These are phyloP conservation scores for Meyerozyma guilliermondii DNA, from an alignment of 1,139 yeast species.

Conservation along the genomic window DNA sequence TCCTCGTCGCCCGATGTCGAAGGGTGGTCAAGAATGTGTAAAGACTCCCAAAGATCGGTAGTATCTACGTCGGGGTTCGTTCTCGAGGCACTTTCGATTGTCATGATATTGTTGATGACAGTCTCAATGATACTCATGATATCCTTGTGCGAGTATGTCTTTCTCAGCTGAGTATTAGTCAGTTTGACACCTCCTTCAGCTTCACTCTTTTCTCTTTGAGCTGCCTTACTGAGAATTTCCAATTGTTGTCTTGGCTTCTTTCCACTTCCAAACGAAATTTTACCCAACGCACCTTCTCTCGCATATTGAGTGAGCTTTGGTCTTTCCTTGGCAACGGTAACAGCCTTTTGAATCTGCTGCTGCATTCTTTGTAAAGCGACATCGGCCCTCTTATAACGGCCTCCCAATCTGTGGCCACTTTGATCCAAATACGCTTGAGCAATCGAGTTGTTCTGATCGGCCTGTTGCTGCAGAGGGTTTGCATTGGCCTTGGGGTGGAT, in stretches of 20 bases:
- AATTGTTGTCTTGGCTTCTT: conserved; percentile 87
- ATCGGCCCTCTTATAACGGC: conserved; percentile 85
- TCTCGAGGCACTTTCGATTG: conserved; percentile 80
- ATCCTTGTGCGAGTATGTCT: conserved; percentile 33
- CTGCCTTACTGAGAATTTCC: conserved; percentile 58
- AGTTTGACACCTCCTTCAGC: conserved; percentile 11
- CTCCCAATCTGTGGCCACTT: conserved; percentile 87
- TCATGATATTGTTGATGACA: conserved; percentile 72
- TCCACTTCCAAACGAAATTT: conserved; percentile 75
- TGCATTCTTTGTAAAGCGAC: conserved; percentile 97
- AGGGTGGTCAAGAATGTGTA: conserved; percentile 57
- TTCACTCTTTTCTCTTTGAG: conserved; percentile 39
- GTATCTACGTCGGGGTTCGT: conserved; percentile 52
- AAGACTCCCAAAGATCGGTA: conserved; percentile 68
- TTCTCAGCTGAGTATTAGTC: not conserved
- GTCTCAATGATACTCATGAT: conserved; percentile 62
- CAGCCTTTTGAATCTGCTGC: conserved; percentile 96
- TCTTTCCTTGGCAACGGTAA: conserved; percentile 87
- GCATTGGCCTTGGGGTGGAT: conserved; percentile 59
- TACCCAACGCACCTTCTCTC: conserved; percentile 89
- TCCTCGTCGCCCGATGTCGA: conserved; percentile 42
- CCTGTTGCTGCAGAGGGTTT: conserved; percentile 34
- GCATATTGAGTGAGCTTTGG: conserved; percentile 70
- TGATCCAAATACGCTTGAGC: conserved; percentile 95
- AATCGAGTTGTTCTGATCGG: conserved; percentile 56